phyloP scores from a whole-genome alignment of 805 yeast species.

The Jamesozyma piceae region DNA sequence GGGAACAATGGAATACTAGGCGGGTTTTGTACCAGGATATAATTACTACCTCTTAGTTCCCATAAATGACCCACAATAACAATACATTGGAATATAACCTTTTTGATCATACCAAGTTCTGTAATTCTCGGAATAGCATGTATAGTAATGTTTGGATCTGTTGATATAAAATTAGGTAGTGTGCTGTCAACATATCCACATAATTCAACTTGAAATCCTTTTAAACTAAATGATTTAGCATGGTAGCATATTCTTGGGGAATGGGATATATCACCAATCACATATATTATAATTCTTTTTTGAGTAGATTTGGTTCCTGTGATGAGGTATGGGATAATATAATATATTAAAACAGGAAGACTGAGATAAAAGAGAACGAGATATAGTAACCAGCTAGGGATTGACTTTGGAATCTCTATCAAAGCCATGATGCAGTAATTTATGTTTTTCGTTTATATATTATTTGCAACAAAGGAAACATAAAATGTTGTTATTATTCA shows the following conservation, averaged over 20 bases:
- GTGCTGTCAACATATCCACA: constrained; percentile 70
- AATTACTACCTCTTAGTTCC: constrained; percentile 51
- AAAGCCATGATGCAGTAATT: background rate
- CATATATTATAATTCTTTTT: constrained; percentile 64
- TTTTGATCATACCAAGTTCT: constrained; percentile 27
- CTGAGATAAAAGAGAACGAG: constrained; percentile 35
- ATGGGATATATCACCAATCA: constrained; percentile 87
- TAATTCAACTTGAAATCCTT: constrained; percentile 66
- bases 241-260: constrained; percentile 94
- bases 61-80: constrained; percentile 42
- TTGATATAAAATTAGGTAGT: constrained; percentile 42
- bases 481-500: too few relatives aligned
- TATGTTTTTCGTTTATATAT: background rate
- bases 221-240: constrained; percentile 60
- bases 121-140: constrained; percentile 26
- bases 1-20: constrained; percentile 81
- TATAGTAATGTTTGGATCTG: constrained; percentile 44
- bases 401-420: constrained; percentile 1
- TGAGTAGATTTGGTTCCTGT: constrained; percentile 31
- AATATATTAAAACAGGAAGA: constrained; percentile 31
- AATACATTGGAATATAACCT: constrained; percentile 49
- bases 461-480: background rate
- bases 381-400: constrained; percentile 10
- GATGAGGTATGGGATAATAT: constrained; percentile 28
- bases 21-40: constrained; percentile 77